phyloP scores from a whole-genome alignment of 179 eudicot species.

The Spergularia azorica region DNA sequence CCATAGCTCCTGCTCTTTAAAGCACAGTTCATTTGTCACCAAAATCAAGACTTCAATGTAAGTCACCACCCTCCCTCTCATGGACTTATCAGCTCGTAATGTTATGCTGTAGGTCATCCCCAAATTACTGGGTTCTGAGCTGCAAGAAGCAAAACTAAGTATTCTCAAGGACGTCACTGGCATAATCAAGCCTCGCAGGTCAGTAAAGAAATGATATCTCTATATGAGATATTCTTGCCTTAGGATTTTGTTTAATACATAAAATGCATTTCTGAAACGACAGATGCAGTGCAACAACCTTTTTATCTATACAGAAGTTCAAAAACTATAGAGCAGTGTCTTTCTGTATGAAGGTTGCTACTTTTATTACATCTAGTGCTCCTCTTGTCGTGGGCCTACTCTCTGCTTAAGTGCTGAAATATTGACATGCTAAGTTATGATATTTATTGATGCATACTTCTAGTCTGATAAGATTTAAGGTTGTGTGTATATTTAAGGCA shows the following conservation, averaged over 20 bases:
- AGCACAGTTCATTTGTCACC: conserved; percentile 4
- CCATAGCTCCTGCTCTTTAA: neutral
- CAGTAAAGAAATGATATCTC: conserved; percentile 7
- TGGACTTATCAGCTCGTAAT: neutral
- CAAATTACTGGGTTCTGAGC: conserved; percentile 57
- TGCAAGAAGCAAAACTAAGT: conserved; percentile 54
- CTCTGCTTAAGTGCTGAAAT: neutral
- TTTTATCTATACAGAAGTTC: neutral
- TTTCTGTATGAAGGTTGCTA: conserved; percentile 9
- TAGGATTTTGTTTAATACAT: neutral
- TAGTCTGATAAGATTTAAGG: neutral
- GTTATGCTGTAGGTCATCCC: conserved; percentile 42
- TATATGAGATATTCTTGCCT: neutral
- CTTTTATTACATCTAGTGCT: neutral
- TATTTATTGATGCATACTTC: neutral
- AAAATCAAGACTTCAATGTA: neutral
- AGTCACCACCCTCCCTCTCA: neutral
- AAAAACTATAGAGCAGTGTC: neutral
- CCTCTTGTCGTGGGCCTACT: neutral
- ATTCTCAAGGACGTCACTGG: conserved; percentile 73
- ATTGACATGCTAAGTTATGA: neutral
- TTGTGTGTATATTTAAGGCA: neutral
- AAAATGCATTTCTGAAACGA: too few relatives aligned
- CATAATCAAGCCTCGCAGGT: conserved; percentile 79
- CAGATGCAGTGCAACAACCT: neutral